phyloP scores from a whole-genome alignment of 2,329 filamentous ascomycete species.

The Pleomassaria siparia region DNA sequence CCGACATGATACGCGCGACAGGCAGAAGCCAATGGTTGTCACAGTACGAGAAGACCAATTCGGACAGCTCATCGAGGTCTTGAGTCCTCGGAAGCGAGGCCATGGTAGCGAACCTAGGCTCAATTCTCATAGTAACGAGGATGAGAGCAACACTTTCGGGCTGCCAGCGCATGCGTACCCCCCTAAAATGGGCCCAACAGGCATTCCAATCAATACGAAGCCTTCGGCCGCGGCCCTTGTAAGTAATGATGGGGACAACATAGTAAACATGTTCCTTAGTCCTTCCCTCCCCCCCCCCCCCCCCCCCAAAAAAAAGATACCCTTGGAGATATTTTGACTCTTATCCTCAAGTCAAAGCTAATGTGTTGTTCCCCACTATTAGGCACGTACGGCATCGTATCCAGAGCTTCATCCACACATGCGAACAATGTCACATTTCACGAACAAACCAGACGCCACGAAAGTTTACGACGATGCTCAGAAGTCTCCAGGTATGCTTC shows the following conservation, averaged over 20 bases:
- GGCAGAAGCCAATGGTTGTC: slow-evolving; percentile 21
- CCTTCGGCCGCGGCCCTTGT: slow-evolving; percentile 29
- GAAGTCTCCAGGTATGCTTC: slow-evolving; percentile 9
- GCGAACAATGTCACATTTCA: slow-evolving; percentile 14
- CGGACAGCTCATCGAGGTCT: slow-evolving; percentile 18
- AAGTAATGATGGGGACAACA: too few species aligned
- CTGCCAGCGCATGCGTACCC: slow-evolving; percentile 12
- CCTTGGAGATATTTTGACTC: too few species aligned
- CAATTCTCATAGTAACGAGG: not conserved
- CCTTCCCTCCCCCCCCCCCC: too few species aligned
- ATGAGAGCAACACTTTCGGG: slow-evolving; percentile 3
- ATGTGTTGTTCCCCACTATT: too few species aligned
- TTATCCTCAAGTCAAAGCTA: too few species aligned
- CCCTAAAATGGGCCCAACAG: slow-evolving; percentile 15
- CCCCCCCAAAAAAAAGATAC: too few species aligned
- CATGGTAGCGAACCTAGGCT: not conserved
- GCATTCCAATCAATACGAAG: slow-evolving; percentile 14
- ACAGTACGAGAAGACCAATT: slow-evolving; percentile 32
- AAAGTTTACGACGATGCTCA: not conserved
- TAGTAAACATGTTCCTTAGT: too few species aligned
- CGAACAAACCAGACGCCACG: slow-evolving; percentile 6
- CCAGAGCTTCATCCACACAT: slow-evolving; percentile 16
- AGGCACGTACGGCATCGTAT: slow-evolving; percentile 27
- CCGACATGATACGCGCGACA: slow-evolving; percentile 9
- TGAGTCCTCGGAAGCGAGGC: slow-evolving; percentile 9